A percentile compares a stretch with the other conserved stretches of the same genome.
These are phyloP conservation scores for Cryphonectria nitschkei DNA, from an alignment of 2,329 filamentous ascomycete species.

Conservation along the genomic window DNA sequence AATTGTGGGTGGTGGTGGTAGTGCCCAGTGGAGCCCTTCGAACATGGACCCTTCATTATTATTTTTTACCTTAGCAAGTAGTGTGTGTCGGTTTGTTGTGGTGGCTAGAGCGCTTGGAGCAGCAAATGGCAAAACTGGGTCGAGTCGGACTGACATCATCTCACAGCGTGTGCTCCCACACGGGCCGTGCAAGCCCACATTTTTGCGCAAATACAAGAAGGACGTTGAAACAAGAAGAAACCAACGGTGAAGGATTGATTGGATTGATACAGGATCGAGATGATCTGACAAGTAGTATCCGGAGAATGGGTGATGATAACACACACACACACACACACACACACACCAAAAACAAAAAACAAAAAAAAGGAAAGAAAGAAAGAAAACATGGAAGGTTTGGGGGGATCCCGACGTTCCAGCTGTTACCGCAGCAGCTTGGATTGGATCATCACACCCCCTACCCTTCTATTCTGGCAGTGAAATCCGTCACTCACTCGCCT, in stretches of 20 bases:
- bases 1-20: constrained; percentile 1
- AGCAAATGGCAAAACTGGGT: constrained; percentile 15
- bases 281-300: neutral
- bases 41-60: constrained; percentile 11
- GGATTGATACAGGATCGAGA: neutral
- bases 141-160: constrained; percentile 24
- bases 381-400: no score
- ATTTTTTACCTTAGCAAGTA: neutral
- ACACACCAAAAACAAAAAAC: neutral
- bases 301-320: neutral
- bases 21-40: constrained; percentile 17
- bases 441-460: neutral
- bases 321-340: neutral
- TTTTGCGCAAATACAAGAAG: neutral
- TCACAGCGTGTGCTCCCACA: constrained; percentile 4
- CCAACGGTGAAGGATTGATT: neutral
- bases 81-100: constrained; percentile 5
- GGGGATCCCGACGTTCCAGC: neutral
- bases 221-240: neutral
- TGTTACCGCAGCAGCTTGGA: neutral
- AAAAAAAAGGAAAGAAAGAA: neutral
- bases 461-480: neutral
- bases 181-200: neutral
- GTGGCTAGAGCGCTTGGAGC: constrained; percentile 24
- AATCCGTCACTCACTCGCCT: neutral